Conservation (phyloP, 257 asterid species). For the Fraxinus cuspidata region DNA sequence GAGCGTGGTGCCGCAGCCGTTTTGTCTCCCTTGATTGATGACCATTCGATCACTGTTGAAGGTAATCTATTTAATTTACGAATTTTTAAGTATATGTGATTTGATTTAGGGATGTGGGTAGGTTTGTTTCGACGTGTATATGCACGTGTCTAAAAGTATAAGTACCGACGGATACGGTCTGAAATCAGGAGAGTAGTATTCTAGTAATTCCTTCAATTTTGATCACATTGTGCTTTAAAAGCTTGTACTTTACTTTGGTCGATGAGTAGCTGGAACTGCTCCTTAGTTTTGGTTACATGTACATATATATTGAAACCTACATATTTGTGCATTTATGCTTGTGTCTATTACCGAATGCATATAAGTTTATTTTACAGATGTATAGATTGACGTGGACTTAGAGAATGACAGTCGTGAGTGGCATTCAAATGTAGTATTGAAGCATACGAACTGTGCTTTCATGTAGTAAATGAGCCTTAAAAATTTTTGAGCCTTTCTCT, state of each 20-base stretch:
- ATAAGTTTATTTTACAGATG: not conserved
- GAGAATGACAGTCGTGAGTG: not conserved
- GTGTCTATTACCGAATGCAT: not conserved
- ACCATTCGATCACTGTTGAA: constrained; percentile 45
- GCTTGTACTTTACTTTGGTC: not conserved
- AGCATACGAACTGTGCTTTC: not conserved
- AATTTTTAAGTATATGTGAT: not conserved
- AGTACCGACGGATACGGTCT: not conserved
- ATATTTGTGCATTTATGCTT: not conserved
- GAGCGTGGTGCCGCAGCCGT: constrained; percentile 62
- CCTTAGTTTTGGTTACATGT: not conserved
- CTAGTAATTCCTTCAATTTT: not conserved
- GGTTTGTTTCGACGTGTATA: not conserved
- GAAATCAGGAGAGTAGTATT: not conserved
- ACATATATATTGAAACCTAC: not conserved
- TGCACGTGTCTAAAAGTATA: not conserved
- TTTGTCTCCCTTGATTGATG: constrained; percentile 65
- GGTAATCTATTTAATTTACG: constrained; percentile 33
- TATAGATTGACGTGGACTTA: not conserved
- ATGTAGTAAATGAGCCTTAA: not conserved
- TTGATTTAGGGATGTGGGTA: too few species aligned
- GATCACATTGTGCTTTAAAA: not conserved
- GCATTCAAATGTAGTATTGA: not conserved
- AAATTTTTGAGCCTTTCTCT: not conserved
- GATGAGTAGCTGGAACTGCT: not conserved